These are phyloP conservation scores for Leptographium flavum DNA, from an alignment of 2,329 filamentous ascomycete genomes.

Conservation along the genomic window DNA sequence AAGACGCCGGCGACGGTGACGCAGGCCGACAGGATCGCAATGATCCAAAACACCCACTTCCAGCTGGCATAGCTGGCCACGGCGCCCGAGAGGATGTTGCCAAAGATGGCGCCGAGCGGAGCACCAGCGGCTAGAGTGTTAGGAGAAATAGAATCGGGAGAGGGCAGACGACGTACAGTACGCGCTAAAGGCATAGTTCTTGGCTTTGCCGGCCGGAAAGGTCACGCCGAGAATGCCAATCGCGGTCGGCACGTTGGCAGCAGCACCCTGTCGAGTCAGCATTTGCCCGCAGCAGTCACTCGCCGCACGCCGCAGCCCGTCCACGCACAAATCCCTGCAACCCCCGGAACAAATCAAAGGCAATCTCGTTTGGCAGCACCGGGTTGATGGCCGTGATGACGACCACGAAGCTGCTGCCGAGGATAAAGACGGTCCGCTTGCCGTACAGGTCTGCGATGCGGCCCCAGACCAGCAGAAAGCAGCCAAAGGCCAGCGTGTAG, in stretches of 20 bases:
- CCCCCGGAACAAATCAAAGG: constrained; percentile 50
- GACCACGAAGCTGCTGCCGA: constrained; percentile 48
- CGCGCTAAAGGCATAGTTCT: constrained; percentile 54
- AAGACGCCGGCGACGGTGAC: constrained; percentile 43
- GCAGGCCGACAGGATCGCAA: constrained; percentile 43
- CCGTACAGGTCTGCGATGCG: constrained; percentile 55
- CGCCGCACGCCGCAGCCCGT: constrained; percentile 48
- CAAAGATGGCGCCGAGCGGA: constrained; percentile 47
- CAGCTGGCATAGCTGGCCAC: constrained; percentile 47
- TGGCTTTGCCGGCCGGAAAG: constrained; percentile 51
- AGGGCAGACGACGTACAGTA: constrained; percentile 28
- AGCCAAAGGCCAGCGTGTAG: constrained; percentile 50
- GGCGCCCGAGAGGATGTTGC: constrained; percentile 50
- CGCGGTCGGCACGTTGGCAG: constrained; percentile 55
- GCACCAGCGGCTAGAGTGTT: constrained; percentile 37
- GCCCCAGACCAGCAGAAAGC: constrained; percentile 53
- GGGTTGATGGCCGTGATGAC: constrained; percentile 42
- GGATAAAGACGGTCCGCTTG: constrained; percentile 48
- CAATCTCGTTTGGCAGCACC: constrained; percentile 52
- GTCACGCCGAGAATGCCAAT: constrained; percentile 55
- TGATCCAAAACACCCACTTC: constrained; percentile 53
- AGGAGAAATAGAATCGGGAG: background rate
- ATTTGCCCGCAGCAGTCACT: background rate
- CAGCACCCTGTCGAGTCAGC: constrained; percentile 32
- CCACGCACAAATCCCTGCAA: constrained; percentile 42